These are phyloP conservation scores for Podila epigama DNA, from an alignment of 192 early-diverging fungal species.

Conservation along the genomic window DNA sequence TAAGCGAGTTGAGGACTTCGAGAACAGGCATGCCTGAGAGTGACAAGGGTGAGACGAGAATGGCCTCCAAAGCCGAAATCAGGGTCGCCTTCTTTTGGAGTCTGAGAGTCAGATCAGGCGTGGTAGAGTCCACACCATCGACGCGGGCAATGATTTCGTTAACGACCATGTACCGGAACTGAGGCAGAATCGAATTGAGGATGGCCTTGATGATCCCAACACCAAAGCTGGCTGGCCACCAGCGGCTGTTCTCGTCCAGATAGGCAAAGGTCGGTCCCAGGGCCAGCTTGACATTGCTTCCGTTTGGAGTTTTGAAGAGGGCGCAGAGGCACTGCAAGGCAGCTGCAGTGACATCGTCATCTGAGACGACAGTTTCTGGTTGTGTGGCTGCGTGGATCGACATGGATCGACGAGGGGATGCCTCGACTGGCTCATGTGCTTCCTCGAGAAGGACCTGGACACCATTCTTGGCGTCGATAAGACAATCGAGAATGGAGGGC, in stretches of 20 bases:
- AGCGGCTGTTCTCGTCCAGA: constrained; percentile 44
- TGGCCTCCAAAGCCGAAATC: constrained; percentile 51
- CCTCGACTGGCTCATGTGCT: neutral
- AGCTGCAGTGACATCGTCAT: constrained; percentile 42
- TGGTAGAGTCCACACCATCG: constrained; percentile 31
- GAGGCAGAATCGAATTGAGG: constrained; percentile 44
- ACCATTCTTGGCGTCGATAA: constrained; percentile 44
- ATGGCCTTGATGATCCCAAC: constrained; percentile 42
- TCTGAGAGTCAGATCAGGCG: constrained; percentile 24
- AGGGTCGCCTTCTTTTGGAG: constrained; percentile 55
- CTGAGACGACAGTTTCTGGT: constrained; percentile 27
- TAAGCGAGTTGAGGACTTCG: constrained; percentile 59
- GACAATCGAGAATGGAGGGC: constrained; percentile 56
- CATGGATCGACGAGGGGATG: constrained; percentile 19
- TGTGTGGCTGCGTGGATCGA: constrained; percentile 27
- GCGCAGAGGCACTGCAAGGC: constrained; percentile 43
- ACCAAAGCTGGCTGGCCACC: constrained; percentile 50
- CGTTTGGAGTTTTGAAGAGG: constrained; percentile 36
- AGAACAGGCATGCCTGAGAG: constrained; percentile 58
- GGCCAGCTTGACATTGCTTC: constrained; percentile 24
- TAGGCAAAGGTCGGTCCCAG: constrained; percentile 43
- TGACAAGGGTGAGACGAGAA: constrained; percentile 54
- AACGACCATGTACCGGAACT: constrained; percentile 59
- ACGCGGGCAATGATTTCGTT: constrained; percentile 57
- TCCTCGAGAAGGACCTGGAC: constrained; percentile 16